Evolutionary conservation across 768 basidiomycete species (phyloP), one percentile per base, ranked within the genome.

Genomic region (Clavaria fumosa): DNA sequence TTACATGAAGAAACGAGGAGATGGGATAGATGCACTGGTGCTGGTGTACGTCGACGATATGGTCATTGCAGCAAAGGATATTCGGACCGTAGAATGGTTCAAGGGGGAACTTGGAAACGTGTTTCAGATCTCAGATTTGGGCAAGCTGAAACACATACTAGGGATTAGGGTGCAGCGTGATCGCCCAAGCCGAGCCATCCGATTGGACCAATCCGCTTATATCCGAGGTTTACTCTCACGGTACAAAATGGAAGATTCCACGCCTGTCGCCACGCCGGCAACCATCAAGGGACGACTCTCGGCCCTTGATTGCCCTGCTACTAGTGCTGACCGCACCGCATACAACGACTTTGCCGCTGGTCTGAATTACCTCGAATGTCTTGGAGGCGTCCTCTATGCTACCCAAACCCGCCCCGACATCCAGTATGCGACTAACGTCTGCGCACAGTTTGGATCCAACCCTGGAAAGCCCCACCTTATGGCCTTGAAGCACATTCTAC

Each of bases 341-440:
- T 50, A 1, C n/a, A 52, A 12, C 45, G 12, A 18, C 31, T 34
- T 0, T 33, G 42, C 1, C 57, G 46, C 28, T 43, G 47, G 23
- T 15, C 34, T 34, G 0, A 0, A 33, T 60, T 0, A 46, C 56
- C 1, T 53, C 52, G 2, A 50, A 35, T 33, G 58, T 0, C 46
- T 58, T 1, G 53, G 53, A 1, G 21, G 58, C 0, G 52, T 51
- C 3, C 59, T 57, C 36, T 60, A 58, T 35, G 44, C 57, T 1
- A 36, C 57, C 1, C 48, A 47, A 4, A 59, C 60, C 1, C 45
- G 52, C 0, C 60, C 63, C 0, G 58, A 67, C 31, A 48, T 66
- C 10, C 44, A 55, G 0, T 58, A 44, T 30, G 45, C 54, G 4
- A 56, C 60, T 6, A 41, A 46, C 23, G 18, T 35, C 0, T 52